phyloP scores from a whole-genome alignment of 2,329 filamentous ascomycete genomes.

The Kalmusia sp. region DNA sequence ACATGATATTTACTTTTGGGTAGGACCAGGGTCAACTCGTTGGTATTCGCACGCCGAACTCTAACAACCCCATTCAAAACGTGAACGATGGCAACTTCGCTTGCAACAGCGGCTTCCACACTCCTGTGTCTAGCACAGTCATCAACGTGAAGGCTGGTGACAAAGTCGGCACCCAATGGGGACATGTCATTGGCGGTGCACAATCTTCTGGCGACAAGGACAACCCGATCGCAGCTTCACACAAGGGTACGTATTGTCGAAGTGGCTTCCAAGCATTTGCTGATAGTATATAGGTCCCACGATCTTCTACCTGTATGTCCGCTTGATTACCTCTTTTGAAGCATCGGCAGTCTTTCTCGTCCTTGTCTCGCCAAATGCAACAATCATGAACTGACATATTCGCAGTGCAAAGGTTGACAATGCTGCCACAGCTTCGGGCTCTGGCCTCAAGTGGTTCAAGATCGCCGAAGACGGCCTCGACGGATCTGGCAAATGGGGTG shows the following conservation, averaged over 20 bases:
- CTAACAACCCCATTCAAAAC: slow-evolving; percentile 60
- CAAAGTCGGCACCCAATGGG: slow-evolving; percentile 60
- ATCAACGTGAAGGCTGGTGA: slow-evolving; percentile 61
- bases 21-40: slow-evolving; percentile 58
- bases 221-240: slow-evolving; percentile 15
- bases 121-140: slow-evolving; percentile 48
- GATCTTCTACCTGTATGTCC: slow-evolving; percentile 47
- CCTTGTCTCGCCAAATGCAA: too few species aligned
- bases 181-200: slow-evolving; percentile 62
- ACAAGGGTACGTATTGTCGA: slow-evolving; percentile 13
- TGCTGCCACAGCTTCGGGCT: slow-evolving; percentile 45
- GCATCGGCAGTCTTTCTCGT: too few species aligned
- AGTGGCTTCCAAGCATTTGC: too few species aligned
- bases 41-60: slow-evolving; percentile 58
- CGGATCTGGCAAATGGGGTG: slow-evolving; percentile 54
- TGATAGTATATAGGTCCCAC: slow-evolving; percentile 54
- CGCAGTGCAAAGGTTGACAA: slow-evolving; percentile 49
- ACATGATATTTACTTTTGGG: slow-evolving; percentile 1
- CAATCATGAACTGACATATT: not conserved
- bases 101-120: slow-evolving; percentile 53
- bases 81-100: slow-evolving; percentile 55
- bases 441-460: slow-evolving; percentile 52
- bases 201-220: slow-evolving; percentile 51
- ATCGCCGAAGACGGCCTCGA: slow-evolving; percentile 51
- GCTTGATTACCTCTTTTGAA: too few species aligned